Evolutionary conservation across 345 rosid genomes (phyloP), one percentile per base, ranked within the genome.

Genomic region (Cochlearia excelsa): DNA sequence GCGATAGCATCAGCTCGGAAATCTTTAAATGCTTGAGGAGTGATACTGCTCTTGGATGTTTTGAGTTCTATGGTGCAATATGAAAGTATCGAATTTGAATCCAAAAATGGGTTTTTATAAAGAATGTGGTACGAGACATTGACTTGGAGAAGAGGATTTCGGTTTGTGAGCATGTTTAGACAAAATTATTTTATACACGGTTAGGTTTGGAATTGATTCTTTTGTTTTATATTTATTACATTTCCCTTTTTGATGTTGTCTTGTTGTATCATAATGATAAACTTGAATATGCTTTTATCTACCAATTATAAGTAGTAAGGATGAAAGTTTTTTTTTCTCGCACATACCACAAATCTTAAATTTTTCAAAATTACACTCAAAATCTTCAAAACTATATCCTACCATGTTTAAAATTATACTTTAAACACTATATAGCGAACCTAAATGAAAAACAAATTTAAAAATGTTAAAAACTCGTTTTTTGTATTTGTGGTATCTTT

Each of bases 71-170:
- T 5, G 51, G 34, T 56, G 57, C 57, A 54, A 39, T 47, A 48
- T 26, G 42, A 47, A 11, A 5, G 26, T 47, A 16, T 57, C 29
- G 30, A 47, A 55, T 23, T n/a, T 2, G 37, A 57, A 41, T 9
- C 35, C 63, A 54, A 54, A 39, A 7, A 46, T n/a, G 57, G 38
- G 34, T 16, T 16, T 16, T 16, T 16, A 16, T 67, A 30, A 2
- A 26, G 39, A 64, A 46, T 58, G 70, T 76, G 77, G 72, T 64
- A 37, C 5, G 5, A 33, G 35, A 6, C 7, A 1, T 37, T 37
- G 40, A 37, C 5, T 37, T 40, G 41, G 35, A 57, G 64, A 49
- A 41, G 26, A 79, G 67, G 79, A 74, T 59, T 68, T 38, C 34
- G 8, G 46, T 49, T 50, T 40, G 6, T 23, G 46, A 59, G 52